Evolutionary conservation across 352 stramenopile genomes (phyloP).

Genomic region (Phytophthora sansomeana): DNA sequence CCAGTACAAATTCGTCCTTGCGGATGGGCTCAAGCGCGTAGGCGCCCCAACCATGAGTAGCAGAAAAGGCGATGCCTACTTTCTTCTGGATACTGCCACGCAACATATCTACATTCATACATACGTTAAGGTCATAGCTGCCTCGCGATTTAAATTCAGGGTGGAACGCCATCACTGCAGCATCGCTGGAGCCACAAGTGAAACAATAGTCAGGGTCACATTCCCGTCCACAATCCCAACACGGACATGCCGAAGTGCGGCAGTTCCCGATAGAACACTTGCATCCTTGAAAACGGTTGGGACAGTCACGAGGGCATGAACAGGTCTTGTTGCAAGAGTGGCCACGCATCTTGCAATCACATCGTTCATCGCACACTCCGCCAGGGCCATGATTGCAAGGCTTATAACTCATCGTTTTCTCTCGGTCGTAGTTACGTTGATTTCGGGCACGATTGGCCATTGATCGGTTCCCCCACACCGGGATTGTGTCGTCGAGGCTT

Average conservation of each 20-base stretch:
- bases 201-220: conserved; percentile 84
- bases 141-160: conserved; percentile 28
- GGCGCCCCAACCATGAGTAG: conserved; percentile 75
- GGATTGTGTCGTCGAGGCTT: conserved; percentile 25
- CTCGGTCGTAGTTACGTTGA: conserved; percentile 52
- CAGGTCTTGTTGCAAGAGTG: conserved; percentile 74
- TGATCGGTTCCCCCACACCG: conserved; percentile 27
- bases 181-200: conserved; percentile 70
- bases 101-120: conserved; percentile 72
- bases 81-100: conserved; percentile 61
- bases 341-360: conserved; percentile 57
- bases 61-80: conserved; percentile 72
- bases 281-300: conserved; percentile 75
- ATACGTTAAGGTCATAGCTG: conserved; percentile 52
- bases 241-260: conserved; percentile 62
- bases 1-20: conserved; percentile 77
- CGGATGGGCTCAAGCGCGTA: conserved; percentile 71
- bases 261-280: conserved; percentile 65
- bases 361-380: conserved; percentile 57
- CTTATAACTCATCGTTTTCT: conserved; percentile 62
- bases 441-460: conserved; percentile 44
- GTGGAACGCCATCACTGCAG: conserved; percentile 58
- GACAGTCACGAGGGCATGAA: conserved; percentile 65
- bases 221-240: conserved; percentile 58
- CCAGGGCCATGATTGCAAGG: conserved; percentile 73